These are phyloP conservation scores for Aristolochia fimbriata DNA, from an alignment of 164 flowering plant species.

Conservation along the genomic window DNA sequence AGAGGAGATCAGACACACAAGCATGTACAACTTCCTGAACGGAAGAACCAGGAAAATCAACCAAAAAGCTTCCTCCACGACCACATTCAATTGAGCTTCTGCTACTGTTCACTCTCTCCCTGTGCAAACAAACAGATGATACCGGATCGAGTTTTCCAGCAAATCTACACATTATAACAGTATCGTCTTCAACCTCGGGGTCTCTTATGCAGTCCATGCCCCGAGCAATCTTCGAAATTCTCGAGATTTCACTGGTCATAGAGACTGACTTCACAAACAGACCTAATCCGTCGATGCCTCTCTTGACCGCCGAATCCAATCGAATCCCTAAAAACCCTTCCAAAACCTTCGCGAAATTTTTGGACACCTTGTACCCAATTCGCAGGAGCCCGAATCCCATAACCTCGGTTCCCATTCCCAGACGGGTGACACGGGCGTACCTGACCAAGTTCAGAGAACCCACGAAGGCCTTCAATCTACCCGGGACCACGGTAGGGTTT, in stretches of 20 bases:
- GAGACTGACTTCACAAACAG: constrained; percentile 7
- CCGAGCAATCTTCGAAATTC: constrained; percentile 1
- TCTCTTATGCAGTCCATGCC: not conserved
- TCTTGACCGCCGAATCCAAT: constrained; percentile 3
- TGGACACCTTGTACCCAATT: constrained; percentile 9
- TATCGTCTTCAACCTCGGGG: not conserved
- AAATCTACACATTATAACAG: not conserved
- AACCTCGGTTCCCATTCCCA: not conserved
- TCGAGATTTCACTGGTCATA: constrained; percentile 5
- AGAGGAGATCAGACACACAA: constrained; percentile 11
- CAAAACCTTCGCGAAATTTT: constrained; percentile 9
- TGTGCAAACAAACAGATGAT: not conserved
- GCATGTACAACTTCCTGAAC: not conserved
- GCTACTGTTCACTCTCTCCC: not conserved
- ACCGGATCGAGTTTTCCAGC: not conserved
- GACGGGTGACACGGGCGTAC: constrained; percentile 2
- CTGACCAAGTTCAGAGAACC: constrained; percentile 9
- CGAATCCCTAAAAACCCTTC: constrained; percentile 12
- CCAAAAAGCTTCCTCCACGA: not conserved
- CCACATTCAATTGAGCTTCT: not conserved
- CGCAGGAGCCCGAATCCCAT: constrained; percentile 9
- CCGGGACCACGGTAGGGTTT: not conserved
- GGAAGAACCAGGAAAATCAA: too few relatives aligned
- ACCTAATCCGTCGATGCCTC: constrained; percentile 5
- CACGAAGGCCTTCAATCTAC: constrained; percentile 5